Percentiles rank a stretch among this genome's conserved stretches.
Evolutionary conservation across 2,329 filamentous ascomycete genomes (phyloP).

Genomic region (Nemania bipapillata): DNA sequence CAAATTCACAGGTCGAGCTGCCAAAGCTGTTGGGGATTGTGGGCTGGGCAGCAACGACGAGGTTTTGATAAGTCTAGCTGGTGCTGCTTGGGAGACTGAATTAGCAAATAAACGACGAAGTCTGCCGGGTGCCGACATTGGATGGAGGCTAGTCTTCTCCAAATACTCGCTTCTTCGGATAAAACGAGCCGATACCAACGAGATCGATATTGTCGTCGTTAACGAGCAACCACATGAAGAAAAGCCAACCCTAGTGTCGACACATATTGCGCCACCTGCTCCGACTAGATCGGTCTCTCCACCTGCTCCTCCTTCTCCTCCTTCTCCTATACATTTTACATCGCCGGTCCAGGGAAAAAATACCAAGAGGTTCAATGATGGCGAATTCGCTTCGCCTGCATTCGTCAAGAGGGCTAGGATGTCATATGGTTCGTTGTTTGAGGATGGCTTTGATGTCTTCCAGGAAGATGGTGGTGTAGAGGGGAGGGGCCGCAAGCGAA

Average conservation of each 20-base stretch:
- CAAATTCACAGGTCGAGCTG: slow-evolving; percentile 76
- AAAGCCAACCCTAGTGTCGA: slow-evolving; percentile 10
- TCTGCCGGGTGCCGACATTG: slow-evolving; percentile 63
- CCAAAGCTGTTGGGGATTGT: slow-evolving; percentile 73
- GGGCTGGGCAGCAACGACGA: slow-evolving; percentile 82
- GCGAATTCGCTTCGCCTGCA: slow-evolving; percentile 79
- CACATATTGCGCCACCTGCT: background rate
- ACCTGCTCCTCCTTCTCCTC: background rate
- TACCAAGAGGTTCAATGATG: slow-evolving; percentile 54
- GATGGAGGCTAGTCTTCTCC: slow-evolving; percentile 69
- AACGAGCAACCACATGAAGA: slow-evolving; percentile 55
- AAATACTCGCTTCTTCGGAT: slow-evolving; percentile 60
- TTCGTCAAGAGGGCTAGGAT: slow-evolving; percentile 78
- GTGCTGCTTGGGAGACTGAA: slow-evolving; percentile 72
- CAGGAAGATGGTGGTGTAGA: slow-evolving; percentile 72
- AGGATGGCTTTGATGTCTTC: slow-evolving; percentile 73
- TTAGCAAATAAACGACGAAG: slow-evolving; percentile 57
- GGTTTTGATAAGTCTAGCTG: slow-evolving; percentile 74
- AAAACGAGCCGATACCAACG: slow-evolving; percentile 59
- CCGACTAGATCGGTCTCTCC: slow-evolving; percentile 11
- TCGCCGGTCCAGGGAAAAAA: slow-evolving; percentile 52
- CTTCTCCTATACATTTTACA: slow-evolving; percentile 15
- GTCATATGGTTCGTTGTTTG: slow-evolving; percentile 74
- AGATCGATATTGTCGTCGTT: slow-evolving; percentile 64
- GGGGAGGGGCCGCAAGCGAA: slow-evolving; percentile 73